A percentile compares a stretch with the other conserved stretches of the same genome.
These are phyloP conservation scores for Sporothrix protearum DNA, from an alignment of 2,329 filamentous ascomycete genomes.

Conservation along the genomic window DNA sequence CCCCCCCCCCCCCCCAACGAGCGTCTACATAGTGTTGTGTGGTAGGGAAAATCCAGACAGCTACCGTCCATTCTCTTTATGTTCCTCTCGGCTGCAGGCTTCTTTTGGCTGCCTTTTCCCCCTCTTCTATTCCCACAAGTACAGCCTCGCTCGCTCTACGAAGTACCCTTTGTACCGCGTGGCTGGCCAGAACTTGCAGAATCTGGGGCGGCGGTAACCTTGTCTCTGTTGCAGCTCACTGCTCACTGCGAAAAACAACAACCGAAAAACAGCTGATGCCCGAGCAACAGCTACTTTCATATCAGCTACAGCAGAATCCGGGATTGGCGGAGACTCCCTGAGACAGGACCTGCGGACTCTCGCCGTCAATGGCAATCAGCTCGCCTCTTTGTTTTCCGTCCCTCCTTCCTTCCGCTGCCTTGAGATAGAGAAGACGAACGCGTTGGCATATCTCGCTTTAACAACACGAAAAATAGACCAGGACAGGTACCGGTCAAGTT, in stretches of 20 bases:
- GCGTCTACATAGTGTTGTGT: neutral
- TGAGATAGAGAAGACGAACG: neutral
- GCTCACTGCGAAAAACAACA: neutral
- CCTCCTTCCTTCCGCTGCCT: neutral
- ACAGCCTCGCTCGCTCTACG: neutral
- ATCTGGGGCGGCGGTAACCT: neutral
- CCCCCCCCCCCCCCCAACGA: constrained; percentile 16
- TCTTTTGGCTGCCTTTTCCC: constrained; percentile 4
- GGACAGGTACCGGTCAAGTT: neutral
- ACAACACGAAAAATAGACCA: neutral
- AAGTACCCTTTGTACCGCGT: neutral
- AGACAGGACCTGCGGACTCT: neutral
- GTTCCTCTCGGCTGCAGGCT: constrained; percentile 1
- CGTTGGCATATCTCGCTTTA: neutral
- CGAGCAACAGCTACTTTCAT: neutral
- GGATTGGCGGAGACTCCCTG: neutral
- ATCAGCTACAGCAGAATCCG: neutral
- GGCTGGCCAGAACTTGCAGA: neutral
- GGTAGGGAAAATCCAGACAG: neutral
- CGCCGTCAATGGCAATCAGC: neutral
- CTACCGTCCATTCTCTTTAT: neutral
- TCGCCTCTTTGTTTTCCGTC: neutral
- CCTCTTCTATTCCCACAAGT: neutral
- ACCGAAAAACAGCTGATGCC: neutral
- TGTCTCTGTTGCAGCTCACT: neutral